Base-by-base conservation (phyloP, 148 eudicot species). In the Cornus controversa region DNA sequence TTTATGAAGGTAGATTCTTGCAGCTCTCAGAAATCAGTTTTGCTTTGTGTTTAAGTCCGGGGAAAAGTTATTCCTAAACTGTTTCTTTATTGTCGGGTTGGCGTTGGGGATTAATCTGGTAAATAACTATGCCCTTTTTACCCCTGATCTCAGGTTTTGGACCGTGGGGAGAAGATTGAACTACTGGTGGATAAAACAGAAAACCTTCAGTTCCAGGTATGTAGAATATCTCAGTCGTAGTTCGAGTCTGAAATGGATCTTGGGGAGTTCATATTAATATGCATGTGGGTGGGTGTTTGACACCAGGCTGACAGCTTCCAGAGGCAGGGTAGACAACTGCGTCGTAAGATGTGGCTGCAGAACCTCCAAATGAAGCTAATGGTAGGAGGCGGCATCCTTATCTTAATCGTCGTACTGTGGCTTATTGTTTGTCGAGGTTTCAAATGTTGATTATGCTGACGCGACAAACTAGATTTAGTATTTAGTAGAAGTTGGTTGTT, bases 131-230 rank as follows among this genome's bases (percentile, higher is more conserved):
- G 18, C 42, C 20, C 24, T 75, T 18, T 64, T 74, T 20, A 4
- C 22, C 23, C 58, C 69, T 16, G 20, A 26, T 28, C 78, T 54
- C 86, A 96, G 99, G 98, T 96, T 78, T 81, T 96, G 80, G 99
- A 96, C 71, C 97, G 99, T 75, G 99, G 99, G 15, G 99, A 96
- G 86, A 96, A 90, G 87, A 96, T 96, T 82, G 99, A 93, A 81
- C 90, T 96, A 80, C 87, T 96, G 63, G 97, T 96, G 31, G 99
- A 96, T 74, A 96, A 91, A 80, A 93, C 99, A 27, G 99, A 96
- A 85, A 96, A 91, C 84, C 99, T 96, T 78, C 96, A 91, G 80
- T 96, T 96, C 84, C 99, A 96, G 90, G 99, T 90, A 72, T 23
- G 7, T 31, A 63, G 10, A 1, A 20, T n/a, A 29, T 29, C 71